Percentiles rank a stretch among this genome's conserved stretches.
Evolutionary conservation across 768 basidiomycete species (phyloP).

Genomic region (Mrakia frigida): DNA sequence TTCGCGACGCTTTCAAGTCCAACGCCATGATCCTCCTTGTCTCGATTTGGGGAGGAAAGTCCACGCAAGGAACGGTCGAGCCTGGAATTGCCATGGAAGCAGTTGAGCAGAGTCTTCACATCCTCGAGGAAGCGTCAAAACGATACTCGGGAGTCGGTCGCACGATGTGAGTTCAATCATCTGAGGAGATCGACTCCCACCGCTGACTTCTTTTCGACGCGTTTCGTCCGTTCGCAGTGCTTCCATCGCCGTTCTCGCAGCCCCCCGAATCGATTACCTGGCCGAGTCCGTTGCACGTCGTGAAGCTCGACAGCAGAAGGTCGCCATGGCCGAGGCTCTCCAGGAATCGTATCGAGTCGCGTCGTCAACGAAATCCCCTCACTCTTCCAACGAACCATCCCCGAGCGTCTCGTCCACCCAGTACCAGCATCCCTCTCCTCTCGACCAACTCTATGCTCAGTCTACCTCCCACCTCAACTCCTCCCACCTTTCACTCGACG

Average conservation of each 20-base stretch:
- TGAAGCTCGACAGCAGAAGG: not conserved
- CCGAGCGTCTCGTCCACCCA: not conserved
- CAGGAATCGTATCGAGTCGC: not conserved
- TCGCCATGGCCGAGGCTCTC: not conserved
- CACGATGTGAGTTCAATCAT: not conserved
- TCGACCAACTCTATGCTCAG: too few relatives aligned
- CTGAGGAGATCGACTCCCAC: too few relatives aligned
- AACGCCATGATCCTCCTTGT: not conserved
- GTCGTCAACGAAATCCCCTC: not conserved
- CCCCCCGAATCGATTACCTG: conserved; percentile 22
- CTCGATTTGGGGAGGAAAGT: not conserved
- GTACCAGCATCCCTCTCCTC: not conserved
- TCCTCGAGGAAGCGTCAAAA: not conserved
- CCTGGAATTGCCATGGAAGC: not conserved
- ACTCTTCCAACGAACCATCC: not conserved
- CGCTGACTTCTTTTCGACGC: not conserved
- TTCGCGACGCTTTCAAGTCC: not conserved
- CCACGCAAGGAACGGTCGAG: not conserved
- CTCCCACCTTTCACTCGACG: not conserved
- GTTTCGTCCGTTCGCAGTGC: not conserved
- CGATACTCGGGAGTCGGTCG: not conserved
- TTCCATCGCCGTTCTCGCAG: conserved; percentile 3
- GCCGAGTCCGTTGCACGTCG: conserved; percentile 1
- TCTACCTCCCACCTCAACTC: not conserved
- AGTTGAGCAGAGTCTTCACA: not conserved